These are phyloP conservation scores for Botryotinia convoluta DNA, from an alignment of 2,329 filamentous ascomycete genomes.

Conservation along the genomic window DNA sequence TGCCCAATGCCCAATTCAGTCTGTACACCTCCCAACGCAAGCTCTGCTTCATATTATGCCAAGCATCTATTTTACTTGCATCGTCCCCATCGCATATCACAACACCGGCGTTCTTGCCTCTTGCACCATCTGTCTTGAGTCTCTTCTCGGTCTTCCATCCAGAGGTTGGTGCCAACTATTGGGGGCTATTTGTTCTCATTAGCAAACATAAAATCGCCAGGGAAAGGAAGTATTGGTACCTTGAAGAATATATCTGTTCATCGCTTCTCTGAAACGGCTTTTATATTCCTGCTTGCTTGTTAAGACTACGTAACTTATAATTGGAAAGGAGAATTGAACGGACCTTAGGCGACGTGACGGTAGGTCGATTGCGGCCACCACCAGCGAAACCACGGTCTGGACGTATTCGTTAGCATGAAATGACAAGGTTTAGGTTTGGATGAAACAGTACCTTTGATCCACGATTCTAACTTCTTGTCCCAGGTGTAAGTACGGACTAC, in stretches of 20 bases:
- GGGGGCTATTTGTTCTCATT: slow-evolving; percentile 20
- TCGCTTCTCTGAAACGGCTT: slow-evolving; percentile 90
- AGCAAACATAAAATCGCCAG: background rate
- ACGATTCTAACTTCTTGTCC: slow-evolving; percentile 99
- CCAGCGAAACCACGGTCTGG: slow-evolving; percentile 72
- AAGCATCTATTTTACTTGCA: background rate
- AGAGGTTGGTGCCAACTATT: slow-evolving; percentile 28
- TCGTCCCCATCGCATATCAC: background rate
- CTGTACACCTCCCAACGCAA: background rate
- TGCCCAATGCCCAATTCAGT: background rate
- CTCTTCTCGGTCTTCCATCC: slow-evolving; percentile 18
- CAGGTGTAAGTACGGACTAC: slow-evolving; percentile 98
- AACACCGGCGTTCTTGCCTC: background rate
- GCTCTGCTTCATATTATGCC: background rate
- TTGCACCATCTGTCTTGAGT: slow-evolving; percentile 16
- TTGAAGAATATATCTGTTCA: slow-evolving; percentile 72
- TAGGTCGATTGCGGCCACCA: slow-evolving; percentile 77
- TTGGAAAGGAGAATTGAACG: slow-evolving; percentile 1
- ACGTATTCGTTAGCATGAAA: background rate
- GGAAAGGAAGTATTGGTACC: slow-evolving; percentile 24
- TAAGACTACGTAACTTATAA: background rate
- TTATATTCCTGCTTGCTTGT: slow-evolving; percentile 66
- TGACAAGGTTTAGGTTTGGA: background rate
- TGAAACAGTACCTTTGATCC: slow-evolving; percentile 70
- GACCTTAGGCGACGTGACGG: slow-evolving; percentile 94